phyloP scores from a whole-genome alignment of 2,329 filamentous ascomycete genomes.

The Colletotrichum magnum region DNA sequence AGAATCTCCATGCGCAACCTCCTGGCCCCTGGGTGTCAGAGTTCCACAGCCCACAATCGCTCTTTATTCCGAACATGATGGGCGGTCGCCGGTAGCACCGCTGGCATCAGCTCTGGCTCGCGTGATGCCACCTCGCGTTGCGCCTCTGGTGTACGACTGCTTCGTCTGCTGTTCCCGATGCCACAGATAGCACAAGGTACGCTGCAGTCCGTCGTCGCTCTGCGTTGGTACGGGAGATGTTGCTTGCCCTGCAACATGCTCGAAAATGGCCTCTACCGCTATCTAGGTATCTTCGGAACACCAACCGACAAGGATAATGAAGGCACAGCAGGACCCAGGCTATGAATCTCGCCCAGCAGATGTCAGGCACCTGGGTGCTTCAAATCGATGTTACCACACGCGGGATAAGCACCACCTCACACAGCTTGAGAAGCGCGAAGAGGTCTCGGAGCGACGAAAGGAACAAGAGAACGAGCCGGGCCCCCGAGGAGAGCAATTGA shows the following conservation, averaged over 20 bases:
- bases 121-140: neutral
- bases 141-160: neutral
- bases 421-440: slow-evolving; percentile 4
- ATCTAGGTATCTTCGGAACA: slow-evolving; percentile 15
- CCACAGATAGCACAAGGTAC: slow-evolving; percentile 20
- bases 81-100: neutral
- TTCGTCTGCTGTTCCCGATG: neutral
- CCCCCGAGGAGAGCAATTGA: slow-evolving; percentile 12
- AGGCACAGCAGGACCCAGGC: slow-evolving; percentile 6
- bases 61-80: slow-evolving; percentile 28
- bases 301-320: slow-evolving; percentile 5
- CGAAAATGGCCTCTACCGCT: slow-evolving; percentile 8
- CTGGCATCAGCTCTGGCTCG: slow-evolving; percentile 1
- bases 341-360: slow-evolving; percentile 12
- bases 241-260: slow-evolving; percentile 15
- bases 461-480: slow-evolving; percentile 3
- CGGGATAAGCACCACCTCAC: slow-evolving; percentile 7
- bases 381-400: slow-evolving; percentile 11
- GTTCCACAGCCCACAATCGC: slow-evolving; percentile 17
- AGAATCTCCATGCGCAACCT: slow-evolving; percentile 15
- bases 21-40: slow-evolving; percentile 11
- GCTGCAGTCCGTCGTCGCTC: slow-evolving; percentile 14
- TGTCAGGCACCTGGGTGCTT: slow-evolving; percentile 4
- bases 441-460: neutral
- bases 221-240: slow-evolving; percentile 13